Evolutionary conservation across 2,329 filamentous ascomycete genomes (phyloP), one percentile per base, ranked within the genome.

Genomic region (Ophiostoma novo-ulmi): DNA sequence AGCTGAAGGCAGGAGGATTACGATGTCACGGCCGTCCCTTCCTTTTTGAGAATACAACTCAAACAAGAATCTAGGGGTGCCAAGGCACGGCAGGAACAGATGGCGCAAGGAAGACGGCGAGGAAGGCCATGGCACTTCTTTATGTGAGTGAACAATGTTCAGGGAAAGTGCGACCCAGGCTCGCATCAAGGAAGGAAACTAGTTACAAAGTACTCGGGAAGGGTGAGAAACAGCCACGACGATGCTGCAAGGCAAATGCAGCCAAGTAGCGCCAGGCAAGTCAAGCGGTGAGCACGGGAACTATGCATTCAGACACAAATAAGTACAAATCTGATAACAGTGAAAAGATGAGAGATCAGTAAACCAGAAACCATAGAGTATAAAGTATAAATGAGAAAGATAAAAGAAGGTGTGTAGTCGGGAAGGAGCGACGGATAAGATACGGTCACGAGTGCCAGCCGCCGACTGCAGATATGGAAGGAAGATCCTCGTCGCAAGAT

Each of bases 351-450:
- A 20, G 35, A 22, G 3, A 65, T 65, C 20, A 22, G n/a, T 7
- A 7, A 35, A 17, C 10, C 39, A 44, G 39, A 26, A 26, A 5
- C 8, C 11, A 39, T 7, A 64, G 31, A 20, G 38, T 13, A 48
- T 11, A 39, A 22, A 20, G 38, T 13, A 48, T 11, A 39, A 22
- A 3, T 31, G 31, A 31, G n/a, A 39, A 22, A 39, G 20, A 39
- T 1, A 39, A 11, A 39, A n/a, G 35, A 65, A 22, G 6, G 20
- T 39, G 36, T 65, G 63, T n/a, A 63, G 31, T 14, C 22, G 55
- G 55, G 26, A n/a, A 63, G 58, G 44, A 48, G 44, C 52, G 63
- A 65, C 14, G 13, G 36, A 65, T 64, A 64, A 64, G 61, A n/a
- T 26, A 64, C 14, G 1, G 36, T 65, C 63, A 65, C 63, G 36